Conservation (phyloP, 768 basidiomycete species). For the Heimioporus sp. region DNA sequence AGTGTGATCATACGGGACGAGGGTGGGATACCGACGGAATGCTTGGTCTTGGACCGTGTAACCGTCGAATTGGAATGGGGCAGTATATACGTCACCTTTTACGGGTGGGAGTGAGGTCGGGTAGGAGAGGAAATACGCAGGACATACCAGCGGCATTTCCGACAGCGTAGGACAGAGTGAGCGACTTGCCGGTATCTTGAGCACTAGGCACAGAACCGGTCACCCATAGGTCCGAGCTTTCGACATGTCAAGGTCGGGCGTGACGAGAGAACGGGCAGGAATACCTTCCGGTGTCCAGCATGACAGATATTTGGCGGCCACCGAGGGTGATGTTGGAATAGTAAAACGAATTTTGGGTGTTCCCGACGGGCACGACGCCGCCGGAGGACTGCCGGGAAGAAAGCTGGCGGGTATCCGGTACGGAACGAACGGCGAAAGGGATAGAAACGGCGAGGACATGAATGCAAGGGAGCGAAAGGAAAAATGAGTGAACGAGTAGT, state of each 20-base stretch:
- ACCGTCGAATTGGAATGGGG: conserved; percentile 51
- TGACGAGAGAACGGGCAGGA: background rate
- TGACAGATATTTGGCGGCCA: conserved; percentile 53
- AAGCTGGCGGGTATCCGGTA: conserved; percentile 1
- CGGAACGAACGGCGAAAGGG: conserved; percentile 27
- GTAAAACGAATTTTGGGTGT: conserved; percentile 74
- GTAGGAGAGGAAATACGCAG: background rate
- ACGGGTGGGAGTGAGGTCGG: background rate
- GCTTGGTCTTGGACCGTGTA: conserved; percentile 63
- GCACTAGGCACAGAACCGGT: conserved; percentile 45
- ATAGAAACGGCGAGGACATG: conserved; percentile 31
- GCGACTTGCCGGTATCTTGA: conserved; percentile 53
- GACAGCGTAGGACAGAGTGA: conserved; percentile 65
- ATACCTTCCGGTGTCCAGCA: conserved; percentile 79
- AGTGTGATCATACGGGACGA: background rate
- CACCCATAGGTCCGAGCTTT: conserved; percentile 79
- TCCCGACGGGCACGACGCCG: conserved; percentile 44
- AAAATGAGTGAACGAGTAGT: conserved; percentile 19
- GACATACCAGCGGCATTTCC: conserved; percentile 58
- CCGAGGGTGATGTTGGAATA: conserved; percentile 69
- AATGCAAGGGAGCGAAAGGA: conserved; percentile 14
- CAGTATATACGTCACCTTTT: conserved; percentile 55
- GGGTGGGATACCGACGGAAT: conserved; percentile 46
- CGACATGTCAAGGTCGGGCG: conserved; percentile 1
- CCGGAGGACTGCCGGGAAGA: conserved; percentile 25